These are phyloP conservation scores for Vitis rotundifolia DNA, from an alignment of 164 flowering plant species.

Conservation along the genomic window DNA sequence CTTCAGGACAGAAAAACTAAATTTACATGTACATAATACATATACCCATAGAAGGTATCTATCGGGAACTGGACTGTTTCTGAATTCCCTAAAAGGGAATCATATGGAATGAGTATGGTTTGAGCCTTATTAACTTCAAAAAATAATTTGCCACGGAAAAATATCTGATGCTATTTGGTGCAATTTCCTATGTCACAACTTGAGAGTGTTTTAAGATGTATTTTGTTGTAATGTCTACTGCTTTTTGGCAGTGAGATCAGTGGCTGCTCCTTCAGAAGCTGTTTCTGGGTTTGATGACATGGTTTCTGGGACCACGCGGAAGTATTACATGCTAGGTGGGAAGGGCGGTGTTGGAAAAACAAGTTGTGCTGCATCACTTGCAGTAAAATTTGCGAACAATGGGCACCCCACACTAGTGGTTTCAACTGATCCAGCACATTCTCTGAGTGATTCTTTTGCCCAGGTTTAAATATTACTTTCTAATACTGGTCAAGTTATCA, in stretches of 20 bases:
- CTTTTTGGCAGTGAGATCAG: conserved; percentile 64
- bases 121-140: too few relatives aligned
- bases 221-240: neutral
- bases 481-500: too few relatives aligned
- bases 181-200: neutral
- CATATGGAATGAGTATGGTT: too few relatives aligned
- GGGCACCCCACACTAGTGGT: conserved; percentile 94
- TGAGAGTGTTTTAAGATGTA: neutral
- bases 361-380: conserved; percentile 96
- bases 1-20: too few relatives aligned
- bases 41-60: too few relatives aligned
- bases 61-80: too few relatives aligned
- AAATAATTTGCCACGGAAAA: too few relatives aligned
- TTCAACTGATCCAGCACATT: conserved; percentile 98
- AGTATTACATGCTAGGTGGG: conserved; percentile 91
- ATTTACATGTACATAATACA: too few relatives aligned
- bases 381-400: conserved; percentile 82
- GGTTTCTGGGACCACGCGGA: conserved; percentile 66
- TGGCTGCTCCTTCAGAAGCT: conserved; percentile 69
- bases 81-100: too few relatives aligned
- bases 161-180: too few relatives aligned
- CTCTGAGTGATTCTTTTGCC: conserved; percentile 95
- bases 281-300: conserved; percentile 77
- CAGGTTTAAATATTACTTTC: conserved; percentile 44
- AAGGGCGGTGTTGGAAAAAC: conserved; percentile 99